Evolutionary conservation across 1,284 basidiomycete species (phyloP), one percentile per base, ranked within the genome.

Genomic region (Irpex sp.): DNA sequence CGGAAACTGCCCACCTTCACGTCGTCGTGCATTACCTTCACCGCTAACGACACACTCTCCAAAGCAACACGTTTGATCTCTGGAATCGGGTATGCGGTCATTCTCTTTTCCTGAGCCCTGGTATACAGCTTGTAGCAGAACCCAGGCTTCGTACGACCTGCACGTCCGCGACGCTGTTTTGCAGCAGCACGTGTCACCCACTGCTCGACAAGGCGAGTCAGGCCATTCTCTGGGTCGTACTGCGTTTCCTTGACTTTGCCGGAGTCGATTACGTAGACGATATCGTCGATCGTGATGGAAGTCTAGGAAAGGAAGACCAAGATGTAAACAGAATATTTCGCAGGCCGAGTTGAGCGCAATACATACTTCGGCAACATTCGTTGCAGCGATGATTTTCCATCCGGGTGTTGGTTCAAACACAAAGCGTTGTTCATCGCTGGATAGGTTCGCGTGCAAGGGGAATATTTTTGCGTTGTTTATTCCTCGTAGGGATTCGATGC

Each of bases 271-370:
- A 96, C 93, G 68, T 90, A 93, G 36, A 91, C 80, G 33, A 96
- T 83, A 67, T 96, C 94, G 67, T 95, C 91, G 64, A 98, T 96
- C 1, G 95, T 98, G 65, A 98, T 94, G 4, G 92, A 95, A 1
- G 95, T 97, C 84, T 97, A 77, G 8, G n/a, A 52, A 72, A 28
- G 36, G 56, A n/a, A 39, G 63, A 58, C 8, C 57, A 42, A 14
- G n/a, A 52, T 18, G n/a, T 37, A 36, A 42, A 35, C 35, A 51
- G 16, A 45, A 36, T 49, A 9, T 19, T 23, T 2, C 47, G 8
- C 48, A 60, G 16, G 5, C 69, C 76, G 54, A 5, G 4, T n/a
- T 28, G 28, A 5, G 28, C 28, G 28, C 5, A 5, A 28, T 28
- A 28, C 28, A 28, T 65, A 83, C 88, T 80, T 91, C 89, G 5